Base-by-base conservation (phyloP, 345 rosid species). In the Gossypium australe region DNA sequence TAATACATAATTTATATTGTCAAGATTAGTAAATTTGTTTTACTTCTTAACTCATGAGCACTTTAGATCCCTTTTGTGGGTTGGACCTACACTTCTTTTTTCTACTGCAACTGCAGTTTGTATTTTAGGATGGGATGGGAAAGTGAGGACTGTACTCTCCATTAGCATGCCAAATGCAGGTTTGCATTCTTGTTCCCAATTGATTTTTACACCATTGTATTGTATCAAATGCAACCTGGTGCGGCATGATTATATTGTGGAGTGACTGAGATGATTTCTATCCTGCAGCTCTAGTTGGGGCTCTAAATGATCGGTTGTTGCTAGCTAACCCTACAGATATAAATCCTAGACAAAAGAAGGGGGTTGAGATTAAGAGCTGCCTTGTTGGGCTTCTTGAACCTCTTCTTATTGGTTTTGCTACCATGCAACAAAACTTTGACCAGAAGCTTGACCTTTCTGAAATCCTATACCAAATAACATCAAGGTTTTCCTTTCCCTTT, bases 381-480 rank as follows among this genome's bases (percentile, higher is more conserved):
- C 97, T 93, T 74, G 90, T 95, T 78, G 99, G 99, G 80, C 93
- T 95, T 70, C 93, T 95, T 38, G 99, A 93, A 84, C 98, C 97
- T 43, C 98, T 95, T 80, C 91, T 93, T 77, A 91, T 95, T n/a
- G 99, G 99, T 67, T 95, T 95, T 84, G 89, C 96, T 75, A 93
- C 99, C 47, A 95, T 93, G 99, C 99, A 93, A 79, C 98, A 88
- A 80, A 81, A 81, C 76, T 95, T 93, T 85, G 93, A 90, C 82
- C 98, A 95, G 89, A 90, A 91, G 83, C 89, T 95, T 68, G 97
- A 95, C 69, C 90, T 95, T 74, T 84, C 97, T 34, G 99, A 95
- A 82, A 85, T 89, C 76, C 83, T 95, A 9, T 95, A 93, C 81
- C 99, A 95, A 84, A 95, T 95, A 78, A 91, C 99, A 38, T 91